phyloP scores from a whole-genome alignment of 208 protist species.

The Acanthamoeba triangularis region DNA sequence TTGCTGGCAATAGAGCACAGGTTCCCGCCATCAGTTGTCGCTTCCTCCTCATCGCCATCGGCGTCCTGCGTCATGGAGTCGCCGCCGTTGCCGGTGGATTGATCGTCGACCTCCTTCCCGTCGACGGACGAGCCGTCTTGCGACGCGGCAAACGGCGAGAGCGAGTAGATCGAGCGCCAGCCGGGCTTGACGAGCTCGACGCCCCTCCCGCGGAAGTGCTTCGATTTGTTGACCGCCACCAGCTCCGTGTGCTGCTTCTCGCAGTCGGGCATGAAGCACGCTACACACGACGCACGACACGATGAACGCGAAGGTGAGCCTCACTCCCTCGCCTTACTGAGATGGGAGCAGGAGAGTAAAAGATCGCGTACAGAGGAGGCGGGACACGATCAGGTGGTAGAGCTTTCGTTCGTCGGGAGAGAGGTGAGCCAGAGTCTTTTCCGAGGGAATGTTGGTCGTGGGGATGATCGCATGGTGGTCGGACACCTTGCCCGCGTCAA shows the following conservation, averaged over 20 bases:
- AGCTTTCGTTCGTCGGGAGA: conserved; percentile 47
- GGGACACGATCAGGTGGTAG: conserved; percentile 53
- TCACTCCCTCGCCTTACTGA: not conserved
- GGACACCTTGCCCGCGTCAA: conserved; percentile 63
- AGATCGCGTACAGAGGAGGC: conserved; percentile 25
- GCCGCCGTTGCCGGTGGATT: not conserved
- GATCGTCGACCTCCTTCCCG: not conserved
- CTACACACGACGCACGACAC: not conserved
- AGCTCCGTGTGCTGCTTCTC: conserved; percentile 73
- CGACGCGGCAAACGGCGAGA: not conserved
- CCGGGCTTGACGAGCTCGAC: conserved; percentile 50
- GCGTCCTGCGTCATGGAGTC: not conserved
- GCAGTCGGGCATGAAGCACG: conserved; percentile 73
- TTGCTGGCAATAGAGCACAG: not conserved
- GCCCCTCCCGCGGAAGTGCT: conserved; percentile 43
- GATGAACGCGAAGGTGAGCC: not conserved
- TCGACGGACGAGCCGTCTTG: not conserved
- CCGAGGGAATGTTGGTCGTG: conserved; percentile 23
- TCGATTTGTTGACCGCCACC: conserved; percentile 36
- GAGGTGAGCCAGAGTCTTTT: conserved; percentile 36
- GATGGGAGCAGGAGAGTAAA: not conserved
- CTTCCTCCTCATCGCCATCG: not conserved
- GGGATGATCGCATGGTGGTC: conserved; percentile 78
- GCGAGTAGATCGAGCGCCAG: conserved; percentile 46
- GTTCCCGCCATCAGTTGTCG: not conserved